Base-by-base conservation (phyloP, 768 basidiomycete genomes). In the Psilocybe subaeruginosa region DNA sequence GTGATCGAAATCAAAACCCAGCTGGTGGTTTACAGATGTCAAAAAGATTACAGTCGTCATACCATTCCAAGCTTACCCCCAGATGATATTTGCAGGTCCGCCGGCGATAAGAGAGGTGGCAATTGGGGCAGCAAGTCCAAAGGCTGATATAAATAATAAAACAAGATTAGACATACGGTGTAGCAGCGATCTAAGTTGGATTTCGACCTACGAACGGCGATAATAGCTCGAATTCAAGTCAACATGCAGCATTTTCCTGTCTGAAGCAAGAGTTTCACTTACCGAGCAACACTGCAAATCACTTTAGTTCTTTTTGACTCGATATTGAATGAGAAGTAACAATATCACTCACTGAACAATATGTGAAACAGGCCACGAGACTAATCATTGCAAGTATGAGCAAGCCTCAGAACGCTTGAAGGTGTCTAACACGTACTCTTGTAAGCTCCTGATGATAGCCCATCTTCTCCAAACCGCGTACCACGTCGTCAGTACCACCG, bases 371-470 rank as follows among this genome's bases (percentile, higher is more conserved):
- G 60, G 19, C 85, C 85, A 6, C 85, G 79, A 14, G 79, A 76
- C 84, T 85, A 58, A 12, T 12, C 11, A n/a, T 14, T 46, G 30
- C 6, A 19, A 48, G 37, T 49, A 31, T 55, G 7, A 56, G 49
- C 35, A 48, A 31, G 55, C 4, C 46, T 23, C 19, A 8, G 50
- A 19, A 4, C 9, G 8, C 11, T 16, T 52, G 31, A 37, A 17
- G 4, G 37, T 39, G 52, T 65, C n/a, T 12, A 56, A 4, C 29
- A 56, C 72, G n/a, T 64, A 85, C 86, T 62, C 83, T 76, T 1
- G 78, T 76, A 71, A 87, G 75, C 65, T 86, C 84, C 61, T 86
- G 83, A 53, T 76, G 74, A 69, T 87, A 87, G 1, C 85, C 85
- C 52, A 87, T 73, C 59, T 80, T 78, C 68, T 85, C 73, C n/a